Base-by-base conservation (phyloP, 805 yeast species). In the Lipomyces lipofer region DNA sequence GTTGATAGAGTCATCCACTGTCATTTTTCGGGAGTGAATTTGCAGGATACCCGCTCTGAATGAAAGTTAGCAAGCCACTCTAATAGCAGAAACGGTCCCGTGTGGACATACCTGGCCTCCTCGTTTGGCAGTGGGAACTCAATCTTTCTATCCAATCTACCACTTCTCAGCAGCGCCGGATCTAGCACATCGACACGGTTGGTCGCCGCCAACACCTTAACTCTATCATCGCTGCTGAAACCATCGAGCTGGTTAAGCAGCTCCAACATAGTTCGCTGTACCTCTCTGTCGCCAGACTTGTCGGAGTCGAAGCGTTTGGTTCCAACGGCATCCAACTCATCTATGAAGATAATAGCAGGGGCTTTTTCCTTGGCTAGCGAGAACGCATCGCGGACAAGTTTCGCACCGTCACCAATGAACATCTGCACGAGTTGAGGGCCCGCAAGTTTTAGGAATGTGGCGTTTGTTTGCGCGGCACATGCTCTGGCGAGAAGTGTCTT, bases 401-500 rank as follows among this genome's bases (percentile, higher is more conserved):
- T 88, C 36, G 99, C 97, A 71, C 99, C 99, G 71, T 94, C 99
- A 71, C 99, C 99, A 67, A 94, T 87, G 68, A 91, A 94, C 90
- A 94, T 94, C 71, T 94, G 99, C 52, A 94, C 97, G 62, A 94
- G 82, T 73, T 94, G 99, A 7, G 99, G 97, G 33, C 98, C 99
- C 1, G 97, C 98, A 52, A 94, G 80, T 69, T 95, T 88, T 69
- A 94, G 78, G 71, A 94, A 94, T 0, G 99, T 94, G 13, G 99
- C 99, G 72, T 91, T 90, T 0, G 98, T 88, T 72, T 94, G 98
- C 51, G 97, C 97, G 22, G 99, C 99, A 75, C 97, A 95, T 1
- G 99, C 99, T 70, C 97, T 84, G 8, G 99, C 99, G 63, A 94
- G 78, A 58, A 94, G 76, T 1, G 99, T 94, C 73, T 94, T 94